Evolutionary conservation across 1,139 yeast species (phyloP), one percentile per base, ranked within the genome.

Genomic region (Magnusiomyces ingens): DNA sequence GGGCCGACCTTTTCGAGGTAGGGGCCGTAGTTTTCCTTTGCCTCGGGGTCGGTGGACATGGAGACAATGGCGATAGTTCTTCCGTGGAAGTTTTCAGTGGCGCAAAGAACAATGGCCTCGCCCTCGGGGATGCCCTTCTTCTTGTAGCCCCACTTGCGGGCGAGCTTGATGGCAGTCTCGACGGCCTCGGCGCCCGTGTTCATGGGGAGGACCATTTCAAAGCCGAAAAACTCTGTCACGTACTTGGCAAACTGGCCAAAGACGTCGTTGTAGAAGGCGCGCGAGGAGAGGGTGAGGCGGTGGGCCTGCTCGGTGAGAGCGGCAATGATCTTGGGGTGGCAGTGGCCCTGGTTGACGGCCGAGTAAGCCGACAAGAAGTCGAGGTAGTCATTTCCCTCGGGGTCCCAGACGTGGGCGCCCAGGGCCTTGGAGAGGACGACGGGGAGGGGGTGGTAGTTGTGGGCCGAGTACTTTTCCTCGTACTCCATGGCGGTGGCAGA

Each of bases 131-230:
- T 91, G 2, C 87, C 87, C 76, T 91, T 91, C 71, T 83, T 84
- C 66, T 78, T 79, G 75, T 91, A 91, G 55, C 98, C 98, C 98
- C 98, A 91, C 75, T 93, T 83, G 78, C 99, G 83, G 52, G 98
- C 98, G 61, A 91, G 76, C 72, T 91, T 91, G 69, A 93, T 77
- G 41, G 87, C 96, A 47, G 97, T 89, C 74, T 91, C 99, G 50
- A 91, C 99, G 12, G 99, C 99, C 73, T 91, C 98, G 32, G 97
- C 97, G 67, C 99, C 99, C 10, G 98, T 91, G 75, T 91, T 91
- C 97, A 91, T 91, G 61, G 99, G 99, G 69, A 91, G 76, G 8
- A 91, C 93, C 86, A 83, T 84, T 66, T 91, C 99, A 71, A 88
- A 91, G 67, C 84, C 80, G 74, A 93, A 91, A 69, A 75, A 91